Base-by-base conservation (phyloP, 768 basidiomycete genomes). In the Leccinum obscurum region DNA sequence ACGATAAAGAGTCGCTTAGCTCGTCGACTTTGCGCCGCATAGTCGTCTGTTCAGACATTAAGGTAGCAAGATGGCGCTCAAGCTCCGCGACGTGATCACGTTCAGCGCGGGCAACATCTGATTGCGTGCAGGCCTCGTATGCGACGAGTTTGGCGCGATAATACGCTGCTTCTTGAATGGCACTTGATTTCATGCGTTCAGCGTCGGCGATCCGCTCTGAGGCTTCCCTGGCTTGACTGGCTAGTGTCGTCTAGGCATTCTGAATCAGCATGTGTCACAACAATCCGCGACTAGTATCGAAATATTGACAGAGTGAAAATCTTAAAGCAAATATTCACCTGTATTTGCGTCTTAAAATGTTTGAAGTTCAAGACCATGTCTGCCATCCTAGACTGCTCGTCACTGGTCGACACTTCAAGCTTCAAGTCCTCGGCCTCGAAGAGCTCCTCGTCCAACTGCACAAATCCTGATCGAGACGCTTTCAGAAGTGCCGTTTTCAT, bases 101-200 rank as follows among this genome's bases (percentile, higher is more conserved):
- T 64, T 97, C 95, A 6, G 95, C 70, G 30, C 86, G 86, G 34
- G 79, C 76, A 2, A 86, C 68, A 35, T 96, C 95, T 6, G 76
- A 69, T 10, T 87, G 82, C 17, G 85, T 83, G 49, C 83, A 80
- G 1, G 83, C 76, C 71, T 98, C 97, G 54, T 93, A 76, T 0
- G 96, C 94, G 3, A 87, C 83, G n/a, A 96, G 78, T 76, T 98
- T 98, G 52, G 95, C 92, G 54, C 95, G 92, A 72, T 95, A 97
- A 77, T 90, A 98, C 1, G 95, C 93, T 3, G 95, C 91, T 75
- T 99, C 97, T 74, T 98, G 93, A 8, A 91, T 76, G 1, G 97
- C 97, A 48, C 84, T 87, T 7, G 81, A 73, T 62, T 89, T 88
- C 63, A 86, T 75, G 54, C 90, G 85, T 63, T 95, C 93, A 0